Conservation (phyloP, 1,284 basidiomycete species). For the Ceratobasidium sp. region DNA sequence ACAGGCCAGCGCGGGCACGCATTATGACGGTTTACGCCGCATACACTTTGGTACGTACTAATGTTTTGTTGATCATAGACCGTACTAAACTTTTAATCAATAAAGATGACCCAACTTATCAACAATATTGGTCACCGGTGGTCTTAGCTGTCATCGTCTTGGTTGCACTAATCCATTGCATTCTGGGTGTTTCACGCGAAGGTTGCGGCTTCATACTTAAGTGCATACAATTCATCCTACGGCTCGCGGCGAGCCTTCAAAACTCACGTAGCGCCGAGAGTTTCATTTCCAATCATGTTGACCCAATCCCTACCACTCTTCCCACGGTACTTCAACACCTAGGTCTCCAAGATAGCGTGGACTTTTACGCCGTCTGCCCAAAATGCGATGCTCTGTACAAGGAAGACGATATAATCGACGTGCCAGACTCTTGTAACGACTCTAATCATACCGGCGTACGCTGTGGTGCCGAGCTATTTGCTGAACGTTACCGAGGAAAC, state of each 20-base stretch:
- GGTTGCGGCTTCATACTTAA: not conserved
- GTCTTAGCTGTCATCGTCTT: not conserved
- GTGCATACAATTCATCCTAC: not conserved
- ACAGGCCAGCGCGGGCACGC: not conserved
- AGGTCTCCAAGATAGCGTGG: not conserved
- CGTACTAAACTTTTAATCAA: too few species aligned
- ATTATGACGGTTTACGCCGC: not conserved
- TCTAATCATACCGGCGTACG: not conserved
- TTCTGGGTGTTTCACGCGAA: slow-evolving; percentile 9
- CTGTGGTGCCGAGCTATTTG: slow-evolving; percentile 6
- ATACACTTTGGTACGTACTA: not conserved
- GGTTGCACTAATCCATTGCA: not conserved
- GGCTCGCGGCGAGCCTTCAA: not conserved
- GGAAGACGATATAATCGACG: not conserved
- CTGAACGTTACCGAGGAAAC: not conserved
- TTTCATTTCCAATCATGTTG: not conserved
- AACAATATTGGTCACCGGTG: not conserved
- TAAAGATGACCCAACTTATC: not conserved
- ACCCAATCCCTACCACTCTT: not conserved
- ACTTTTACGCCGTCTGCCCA: not conserved
- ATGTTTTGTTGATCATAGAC: not conserved
- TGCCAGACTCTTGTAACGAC: not conserved
- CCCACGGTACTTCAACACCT: not conserved
- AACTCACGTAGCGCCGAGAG: too few species aligned
- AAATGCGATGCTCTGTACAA: not conserved